Percentiles rank a stretch among this genome's conserved stretches.
These are phyloP conservation scores for Chaetomidium leptoderma DNA, from an alignment of 495 filamentous ascomycete genomes.

Conservation along the genomic window DNA sequence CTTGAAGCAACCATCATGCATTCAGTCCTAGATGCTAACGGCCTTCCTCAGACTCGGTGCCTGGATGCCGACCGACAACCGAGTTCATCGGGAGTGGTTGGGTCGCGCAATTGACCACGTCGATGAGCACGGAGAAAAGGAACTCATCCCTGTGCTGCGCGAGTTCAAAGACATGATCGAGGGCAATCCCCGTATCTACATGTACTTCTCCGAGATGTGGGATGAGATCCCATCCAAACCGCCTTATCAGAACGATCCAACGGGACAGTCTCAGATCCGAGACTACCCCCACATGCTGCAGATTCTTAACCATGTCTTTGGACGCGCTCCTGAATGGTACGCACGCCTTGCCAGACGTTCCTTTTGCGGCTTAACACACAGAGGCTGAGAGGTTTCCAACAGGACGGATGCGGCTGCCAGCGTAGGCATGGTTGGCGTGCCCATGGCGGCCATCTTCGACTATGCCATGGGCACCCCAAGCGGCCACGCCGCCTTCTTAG, in stretches of 20 bases:
- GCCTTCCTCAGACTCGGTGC: conserved; percentile 35
- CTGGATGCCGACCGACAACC: conserved; percentile 54
- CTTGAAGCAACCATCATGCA: neutral
- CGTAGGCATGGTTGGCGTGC: conserved; percentile 62
- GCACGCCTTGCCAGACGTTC: neutral
- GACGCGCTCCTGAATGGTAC: conserved; percentile 53
- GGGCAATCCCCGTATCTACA: conserved; percentile 42
- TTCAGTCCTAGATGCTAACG: conserved; percentile 8
- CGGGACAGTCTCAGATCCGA: conserved; percentile 55
- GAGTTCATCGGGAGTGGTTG: conserved; percentile 50
- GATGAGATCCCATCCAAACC: conserved; percentile 56
- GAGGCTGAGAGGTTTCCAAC: neutral
- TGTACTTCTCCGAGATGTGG: conserved; percentile 61
- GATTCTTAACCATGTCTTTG: conserved; percentile 61
- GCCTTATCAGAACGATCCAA: conserved; percentile 58
- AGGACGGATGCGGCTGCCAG: conserved; percentile 47
- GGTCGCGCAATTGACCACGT: conserved; percentile 42
- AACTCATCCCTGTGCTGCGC: conserved; percentile 43
- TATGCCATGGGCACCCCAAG: conserved; percentile 69
- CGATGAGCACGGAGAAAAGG: conserved; percentile 36
- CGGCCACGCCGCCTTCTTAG: conserved; percentile 62
- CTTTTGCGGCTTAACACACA: neutral
- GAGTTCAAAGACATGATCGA: conserved; percentile 51
- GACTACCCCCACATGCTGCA: conserved; percentile 62
- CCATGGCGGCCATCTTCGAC: conserved; percentile 65